Evolutionary conservation across 257 asterid genomes (phyloP).

Genomic region (Solanum raphanifolium): DNA sequence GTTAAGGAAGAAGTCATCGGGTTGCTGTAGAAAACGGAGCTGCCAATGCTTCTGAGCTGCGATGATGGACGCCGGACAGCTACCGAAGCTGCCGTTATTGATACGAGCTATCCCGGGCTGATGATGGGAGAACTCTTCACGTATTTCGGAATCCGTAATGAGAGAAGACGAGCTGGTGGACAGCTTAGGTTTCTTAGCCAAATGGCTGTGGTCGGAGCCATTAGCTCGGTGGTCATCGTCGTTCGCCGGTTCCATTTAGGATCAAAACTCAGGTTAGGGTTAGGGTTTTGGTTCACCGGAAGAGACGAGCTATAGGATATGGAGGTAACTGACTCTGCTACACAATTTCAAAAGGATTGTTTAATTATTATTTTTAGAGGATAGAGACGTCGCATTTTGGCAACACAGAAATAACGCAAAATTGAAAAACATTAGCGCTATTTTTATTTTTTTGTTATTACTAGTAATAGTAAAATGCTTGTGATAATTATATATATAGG

Average conservation of each 20-base stretch:
- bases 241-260: constrained; percentile 13
- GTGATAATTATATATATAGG: background rate
- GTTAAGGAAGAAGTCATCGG: constrained; percentile 84
- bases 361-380: background rate
- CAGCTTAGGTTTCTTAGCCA: constrained; percentile 51
- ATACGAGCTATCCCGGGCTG: constrained; percentile 58
- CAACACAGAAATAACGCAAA: background rate
- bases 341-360: background rate
- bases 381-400: background rate
- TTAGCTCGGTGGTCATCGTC: constrained; percentile 27
- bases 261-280: constrained; percentile 11
- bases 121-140: constrained; percentile 70
- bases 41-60: constrained; percentile 82
- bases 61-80: constrained; percentile 88
- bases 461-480: background rate
- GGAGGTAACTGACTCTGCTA: background rate
- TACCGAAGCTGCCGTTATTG: constrained; percentile 92
- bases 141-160: constrained; percentile 54
- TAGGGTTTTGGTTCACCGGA: constrained; percentile 23
- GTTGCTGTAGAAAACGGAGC: constrained; percentile 80
- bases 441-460: background rate
- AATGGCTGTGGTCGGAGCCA: constrained; percentile 26
- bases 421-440: background rate
- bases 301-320: background rate
- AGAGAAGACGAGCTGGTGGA: constrained; percentile 20